Conservation (phyloP, 768 basidiomycete genomes). For the Pisolithus sp. region DNA sequence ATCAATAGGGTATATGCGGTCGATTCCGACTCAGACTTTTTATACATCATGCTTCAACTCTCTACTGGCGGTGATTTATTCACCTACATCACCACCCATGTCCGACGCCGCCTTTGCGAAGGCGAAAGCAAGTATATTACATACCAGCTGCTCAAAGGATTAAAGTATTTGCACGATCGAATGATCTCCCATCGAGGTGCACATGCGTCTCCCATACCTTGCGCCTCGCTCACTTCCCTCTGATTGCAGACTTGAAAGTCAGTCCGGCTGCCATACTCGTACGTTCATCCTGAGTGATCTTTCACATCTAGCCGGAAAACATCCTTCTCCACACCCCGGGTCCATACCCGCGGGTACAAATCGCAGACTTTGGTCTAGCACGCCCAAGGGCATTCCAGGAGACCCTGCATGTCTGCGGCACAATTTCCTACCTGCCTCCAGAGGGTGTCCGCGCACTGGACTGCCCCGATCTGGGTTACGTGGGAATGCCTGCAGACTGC, state of each 20-base stretch:
- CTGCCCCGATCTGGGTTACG: constrained; percentile 63
- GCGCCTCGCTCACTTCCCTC: neutral
- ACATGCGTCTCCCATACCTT: constrained; percentile 7
- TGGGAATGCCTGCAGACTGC: constrained; percentile 83
- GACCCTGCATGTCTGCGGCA: constrained; percentile 84
- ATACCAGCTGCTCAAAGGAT: constrained; percentile 68
- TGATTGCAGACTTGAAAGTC: constrained; percentile 58
- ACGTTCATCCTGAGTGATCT: neutral
- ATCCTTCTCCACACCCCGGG: constrained; percentile 75
- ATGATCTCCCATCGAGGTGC: constrained; percentile 76
- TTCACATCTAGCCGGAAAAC: constrained; percentile 62
- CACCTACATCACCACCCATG: constrained; percentile 67
- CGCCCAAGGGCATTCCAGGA: constrained; percentile 73
- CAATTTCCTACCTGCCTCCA: constrained; percentile 78
- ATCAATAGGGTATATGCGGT: constrained; percentile 75
- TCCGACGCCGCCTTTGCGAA: constrained; percentile 56
- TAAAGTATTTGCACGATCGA: constrained; percentile 64
- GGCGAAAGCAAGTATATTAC: constrained; percentile 82
- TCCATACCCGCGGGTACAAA: constrained; percentile 75
- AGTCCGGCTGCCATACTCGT: neutral
- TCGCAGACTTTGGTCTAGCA: constrained; percentile 85
- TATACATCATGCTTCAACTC: constrained; percentile 81
- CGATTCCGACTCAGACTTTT: constrained; percentile 53
- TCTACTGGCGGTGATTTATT: constrained; percentile 88
- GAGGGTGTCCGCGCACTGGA: constrained; percentile 80